These are phyloP conservation scores for Salvia hispanica DNA, from an alignment of 257 asterid species.

Conservation along the genomic window DNA sequence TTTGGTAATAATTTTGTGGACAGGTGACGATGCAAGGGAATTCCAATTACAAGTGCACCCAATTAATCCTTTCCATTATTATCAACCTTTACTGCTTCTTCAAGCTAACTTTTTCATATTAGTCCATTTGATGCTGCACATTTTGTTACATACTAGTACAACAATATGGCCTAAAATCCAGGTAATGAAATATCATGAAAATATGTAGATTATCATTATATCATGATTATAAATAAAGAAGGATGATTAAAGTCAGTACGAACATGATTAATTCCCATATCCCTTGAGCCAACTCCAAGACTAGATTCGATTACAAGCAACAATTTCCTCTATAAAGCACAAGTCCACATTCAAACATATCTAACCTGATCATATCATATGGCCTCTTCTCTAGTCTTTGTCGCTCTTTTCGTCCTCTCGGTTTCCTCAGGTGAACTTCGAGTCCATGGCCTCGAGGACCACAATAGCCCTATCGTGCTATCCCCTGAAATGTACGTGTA, in stretches of 20 bases:
- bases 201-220: no score
- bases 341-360: slow-evolving; percentile 10
- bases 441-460: slow-evolving; percentile 23
- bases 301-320: slow-evolving; percentile 32
- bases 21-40: slow-evolving; percentile 13
- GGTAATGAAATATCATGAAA: no score
- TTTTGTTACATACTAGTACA: neutral
- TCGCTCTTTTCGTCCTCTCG: slow-evolving; percentile 30
- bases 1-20: slow-evolving; percentile 11
- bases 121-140: slow-evolving; percentile 1
- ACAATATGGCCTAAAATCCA: no score
- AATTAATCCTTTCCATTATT: neutral
- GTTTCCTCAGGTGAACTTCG: slow-evolving; percentile 20
- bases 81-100: slow-evolving; percentile 36
- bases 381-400: slow-evolving; percentile 27
- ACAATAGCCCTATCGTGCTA: slow-evolving; percentile 29
- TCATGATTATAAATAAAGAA: no score
- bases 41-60: slow-evolving; percentile 18
- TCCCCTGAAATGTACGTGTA: slow-evolving; percentile 35
- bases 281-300: slow-evolving; percentile 21
- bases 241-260: neutral
- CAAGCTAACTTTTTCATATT: slow-evolving; percentile 22
- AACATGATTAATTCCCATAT: slow-evolving; percentile 27
- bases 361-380: slow-evolving; percentile 17
- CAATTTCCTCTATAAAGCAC: slow-evolving; percentile 27